Base-by-base conservation (phyloP, 2,329 filamentous ascomycete genomes). In the Malbranchea zuffiana region DNA sequence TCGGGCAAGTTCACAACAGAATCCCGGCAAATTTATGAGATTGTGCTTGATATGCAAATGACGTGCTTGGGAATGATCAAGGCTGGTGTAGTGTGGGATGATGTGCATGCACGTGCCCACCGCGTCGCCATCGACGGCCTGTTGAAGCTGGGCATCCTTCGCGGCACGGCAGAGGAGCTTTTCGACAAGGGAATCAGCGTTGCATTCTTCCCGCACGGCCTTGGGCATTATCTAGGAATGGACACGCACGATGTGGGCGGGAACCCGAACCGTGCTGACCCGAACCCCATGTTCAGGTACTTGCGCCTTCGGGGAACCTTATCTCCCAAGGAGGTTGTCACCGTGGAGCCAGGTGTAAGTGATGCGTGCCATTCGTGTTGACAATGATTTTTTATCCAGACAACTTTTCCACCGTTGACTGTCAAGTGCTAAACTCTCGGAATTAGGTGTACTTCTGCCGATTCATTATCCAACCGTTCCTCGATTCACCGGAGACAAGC, bases 361-460 rank as follows among this genome's bases (percentile, higher is more conserved):
- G 37, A 21, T 32, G 5, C 10, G 26, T 33, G 11, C 13, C 27
- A 16, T 11, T 7, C 18, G n/a, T 17, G 13, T 24, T 21, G 13
- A 11, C 23, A 2, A n/a, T 12, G n/a, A 5, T 10, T 30, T 6
- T 4, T 35, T 16, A 13, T 19, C 5, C 16, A 24, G n/a, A 5
- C 11, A 29, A 24, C 34, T 18, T 33, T 40, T 38, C 31, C 17
- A 32, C 23, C 1, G n/a, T 36, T 12, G 26, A 16, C 43, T n/a
- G n/a, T n/a, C n/a, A n/a, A n/a, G n/a, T n/a, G n/a, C n/a, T n/a
- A n/a, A n/a, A n/a, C n/a, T n/a, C n/a, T n/a, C n/a, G n/a, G n/a
- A n/a, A n/a, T n/a, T n/a, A 78, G 74, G 78, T 88, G 44, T 95
- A 95, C 63, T 95, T 95, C 59, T 93, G 84, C 61, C 73, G 75